Evolutionary conservation across 176 grass and related monocot species (phyloP).

Genomic region (Musa schizocarpa): DNA sequence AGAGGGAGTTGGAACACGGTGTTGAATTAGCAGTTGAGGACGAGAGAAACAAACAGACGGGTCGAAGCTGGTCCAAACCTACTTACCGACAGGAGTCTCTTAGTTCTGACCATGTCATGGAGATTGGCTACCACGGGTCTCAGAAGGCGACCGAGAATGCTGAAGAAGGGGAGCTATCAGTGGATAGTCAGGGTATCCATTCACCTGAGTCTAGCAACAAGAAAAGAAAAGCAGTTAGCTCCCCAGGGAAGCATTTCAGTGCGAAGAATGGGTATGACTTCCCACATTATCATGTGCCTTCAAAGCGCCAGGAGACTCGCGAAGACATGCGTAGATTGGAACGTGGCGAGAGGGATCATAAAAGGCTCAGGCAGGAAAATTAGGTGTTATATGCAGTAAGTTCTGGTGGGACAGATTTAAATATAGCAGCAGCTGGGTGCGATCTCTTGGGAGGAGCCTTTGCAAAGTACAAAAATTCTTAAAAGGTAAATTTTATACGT

Average conservation of each 20-base stretch:
- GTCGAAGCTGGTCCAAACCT: constrained; percentile 1
- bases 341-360: constrained; percentile 6
- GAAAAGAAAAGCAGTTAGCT: constrained; percentile 3
- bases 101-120: not conserved
- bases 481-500: too few species aligned
- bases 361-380: constrained; percentile 5
- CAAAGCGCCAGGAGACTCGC: not conserved
- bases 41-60: constrained; percentile 9
- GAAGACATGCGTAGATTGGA: constrained; percentile 8
- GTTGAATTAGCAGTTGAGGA: constrained; percentile 60
- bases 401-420: too few species aligned
- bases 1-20: constrained; percentile 80
- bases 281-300: not conserved
- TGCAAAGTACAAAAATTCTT: too few species aligned
- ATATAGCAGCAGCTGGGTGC: too few species aligned
- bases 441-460: too few species aligned
- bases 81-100: not conserved
- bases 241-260: not conserved
- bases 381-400: not conserved
- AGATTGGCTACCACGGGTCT: not conserved
- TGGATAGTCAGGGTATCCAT: constrained; percentile 10
- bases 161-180: constrained; percentile 12
- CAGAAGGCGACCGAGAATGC: not conserved
- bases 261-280: not conserved
- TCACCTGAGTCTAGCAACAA: not conserved